phyloP scores from a whole-genome alignment of 257 asterid genomes.

The Mentha longifolia region DNA sequence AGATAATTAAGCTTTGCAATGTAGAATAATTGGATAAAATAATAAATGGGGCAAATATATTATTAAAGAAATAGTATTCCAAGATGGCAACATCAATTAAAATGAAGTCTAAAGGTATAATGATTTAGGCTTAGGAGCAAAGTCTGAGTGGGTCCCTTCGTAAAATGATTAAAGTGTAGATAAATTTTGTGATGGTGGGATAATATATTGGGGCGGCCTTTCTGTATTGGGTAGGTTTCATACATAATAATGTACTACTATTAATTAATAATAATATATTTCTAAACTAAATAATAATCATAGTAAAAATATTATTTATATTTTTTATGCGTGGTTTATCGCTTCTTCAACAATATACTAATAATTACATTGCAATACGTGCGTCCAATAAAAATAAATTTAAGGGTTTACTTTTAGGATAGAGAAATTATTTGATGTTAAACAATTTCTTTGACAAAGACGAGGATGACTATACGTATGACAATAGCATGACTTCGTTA shows the following conservation, averaged over 20 bases:
- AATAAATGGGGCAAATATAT: too few species aligned
- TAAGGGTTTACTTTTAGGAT: conserved; percentile 29
- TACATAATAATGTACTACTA: background rate
- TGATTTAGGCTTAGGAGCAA: conserved; percentile 67
- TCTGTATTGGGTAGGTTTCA: conserved; percentile 35
- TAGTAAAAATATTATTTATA: background rate
- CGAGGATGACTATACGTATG: conserved; percentile 28
- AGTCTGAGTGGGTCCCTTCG: conserved; percentile 64
- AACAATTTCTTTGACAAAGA: conserved; percentile 13
- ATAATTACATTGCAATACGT: conserved; percentile 8
- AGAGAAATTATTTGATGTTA: conserved; percentile 20
- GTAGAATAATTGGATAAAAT: background rate
- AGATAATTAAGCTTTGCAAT: background rate
- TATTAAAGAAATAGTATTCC: background rate
- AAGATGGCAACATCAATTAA: conserved; percentile 38
- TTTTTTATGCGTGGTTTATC: background rate
- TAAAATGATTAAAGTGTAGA: conserved; percentile 54
- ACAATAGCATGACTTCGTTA: conserved; percentile 42
- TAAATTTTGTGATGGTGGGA: conserved; percentile 45
- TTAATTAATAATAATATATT: background rate
- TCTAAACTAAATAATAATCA: too few species aligned
- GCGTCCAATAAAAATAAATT: conserved; percentile 25
- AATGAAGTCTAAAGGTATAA: conserved; percentile 56
- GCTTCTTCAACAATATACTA: background rate
- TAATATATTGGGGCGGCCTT: conserved; percentile 35